Evolutionary conservation across 148 eudicot genomes (phyloP), one percentile per base, ranked within the genome.

Genomic region (Selenicereus undatus): DNA sequence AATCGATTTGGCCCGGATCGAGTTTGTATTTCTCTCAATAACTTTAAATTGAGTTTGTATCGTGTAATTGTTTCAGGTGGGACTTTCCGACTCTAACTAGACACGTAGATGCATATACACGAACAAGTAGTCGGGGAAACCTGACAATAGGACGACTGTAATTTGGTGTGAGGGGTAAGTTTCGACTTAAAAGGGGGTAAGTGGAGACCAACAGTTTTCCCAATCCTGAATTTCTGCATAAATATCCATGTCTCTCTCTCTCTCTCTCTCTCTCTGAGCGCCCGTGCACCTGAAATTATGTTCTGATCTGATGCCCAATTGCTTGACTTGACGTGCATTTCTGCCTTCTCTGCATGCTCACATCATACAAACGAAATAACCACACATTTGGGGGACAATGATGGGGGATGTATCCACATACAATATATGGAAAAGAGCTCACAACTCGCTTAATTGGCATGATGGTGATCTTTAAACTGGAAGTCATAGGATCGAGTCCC

Each of bases 261-360:
- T 65, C 60, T 78, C 60, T 26, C 24, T 65, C 62, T 66, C 73
- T 22, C 50, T 72, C 45, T 65, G 18, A 24, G 42, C 60, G 22
- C 80, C 80, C 73, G 73, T 78, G 80, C 80, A 78, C 80, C 80
- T 78, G 73, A 78, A 42, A 21, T 78, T 66, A 68, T 45, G 56
- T 39, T 42, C 18, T 21, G 43, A 65, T 29, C 50, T 65, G 78
- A 75, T 51, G 30, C 78, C 66, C 29, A 42, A 54, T 48, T 64
- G 62, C 62, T 50, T 75, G 62, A 50, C 77, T 75, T 50, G 62
- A 75, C 56, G 45, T 56, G 62, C 62, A 56, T 56, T 56, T 56
- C 62, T 56, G 62, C 62, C 6, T 18, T 56, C 62, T 56, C 62
- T 56, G 62, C 22, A 0, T 5, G 62, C 62, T 56, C 62, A 56